Evolutionary conservation across 1,284 basidiomycete species (phyloP).

Genomic region (Leccinum griseonigrum): DNA sequence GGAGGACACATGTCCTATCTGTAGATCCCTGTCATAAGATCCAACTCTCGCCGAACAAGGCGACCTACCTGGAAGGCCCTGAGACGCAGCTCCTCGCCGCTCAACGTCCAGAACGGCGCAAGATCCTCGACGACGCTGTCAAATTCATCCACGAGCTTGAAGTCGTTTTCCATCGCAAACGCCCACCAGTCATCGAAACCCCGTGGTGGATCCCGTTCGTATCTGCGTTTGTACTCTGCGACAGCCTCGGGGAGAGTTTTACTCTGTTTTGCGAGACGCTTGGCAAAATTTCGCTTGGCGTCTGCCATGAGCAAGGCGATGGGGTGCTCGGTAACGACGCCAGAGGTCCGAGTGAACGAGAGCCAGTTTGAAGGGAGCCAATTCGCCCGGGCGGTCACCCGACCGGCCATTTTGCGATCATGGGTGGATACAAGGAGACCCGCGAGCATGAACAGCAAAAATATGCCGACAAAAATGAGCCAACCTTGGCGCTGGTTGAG

Average conservation of each 20-base stretch:
- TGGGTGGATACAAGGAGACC: conserved; percentile 48
- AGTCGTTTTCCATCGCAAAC: conserved; percentile 72
- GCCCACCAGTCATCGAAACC: conserved; percentile 90
- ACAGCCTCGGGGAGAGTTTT: conserved; percentile 73
- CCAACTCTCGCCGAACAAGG: background rate
- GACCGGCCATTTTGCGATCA: conserved; percentile 13
- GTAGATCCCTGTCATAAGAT: conserved; percentile 5
- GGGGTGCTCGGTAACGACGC: conserved; percentile 55
- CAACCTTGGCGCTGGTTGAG: conserved; percentile 29
- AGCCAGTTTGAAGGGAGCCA: conserved; percentile 24
- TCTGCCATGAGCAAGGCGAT: conserved; percentile 81
- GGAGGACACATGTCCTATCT: conserved; percentile 78
- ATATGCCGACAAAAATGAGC: conserved; percentile 47
- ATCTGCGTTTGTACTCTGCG: conserved; percentile 75
- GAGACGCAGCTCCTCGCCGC: conserved; percentile 68
- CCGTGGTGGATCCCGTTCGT: conserved; percentile 76
- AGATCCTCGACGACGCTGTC: conserved; percentile 81
- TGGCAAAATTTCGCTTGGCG: conserved; percentile 65
- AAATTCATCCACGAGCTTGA: conserved; percentile 89
- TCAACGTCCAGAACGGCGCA: conserved; percentile 75
- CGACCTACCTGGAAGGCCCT: conserved; percentile 64
- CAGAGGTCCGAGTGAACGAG: conserved; percentile 8
- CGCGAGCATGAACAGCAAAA: conserved; percentile 55
- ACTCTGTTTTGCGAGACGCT: conserved; percentile 73
- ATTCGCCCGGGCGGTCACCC: conserved; percentile 5